Conservation (phyloP, 2,329 filamentous ascomycete species). For the Pestalotiopsis sp. region DNA sequence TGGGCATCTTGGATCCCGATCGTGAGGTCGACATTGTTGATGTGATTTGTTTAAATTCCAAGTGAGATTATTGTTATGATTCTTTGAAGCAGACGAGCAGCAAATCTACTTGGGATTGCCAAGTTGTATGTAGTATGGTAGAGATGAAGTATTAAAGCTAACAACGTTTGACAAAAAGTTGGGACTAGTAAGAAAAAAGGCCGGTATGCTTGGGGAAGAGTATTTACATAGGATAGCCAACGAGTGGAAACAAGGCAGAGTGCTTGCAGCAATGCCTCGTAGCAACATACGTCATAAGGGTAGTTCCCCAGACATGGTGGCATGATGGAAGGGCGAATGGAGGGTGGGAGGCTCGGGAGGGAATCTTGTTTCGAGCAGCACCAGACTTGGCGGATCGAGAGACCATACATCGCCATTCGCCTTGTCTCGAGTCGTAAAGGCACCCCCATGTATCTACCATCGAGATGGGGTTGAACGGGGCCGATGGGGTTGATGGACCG, state of each 20-base stretch:
- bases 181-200: not conserved
- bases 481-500: not conserved
- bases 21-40: conserved; percentile 11
- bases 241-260: conserved; percentile 2
- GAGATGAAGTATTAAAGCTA: not conserved
- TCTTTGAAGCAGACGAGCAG: not conserved
- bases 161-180: not conserved
- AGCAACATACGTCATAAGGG: conserved; percentile 1
- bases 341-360: not conserved
- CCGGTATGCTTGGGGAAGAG: not conserved
- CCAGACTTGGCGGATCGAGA: not conserved
- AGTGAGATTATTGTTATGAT: not conserved
- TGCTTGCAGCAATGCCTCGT: not conserved
- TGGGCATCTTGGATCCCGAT: conserved; percentile 17
- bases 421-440: not conserved
- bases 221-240: conserved; percentile 21
- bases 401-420: not conserved
- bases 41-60: not conserved
- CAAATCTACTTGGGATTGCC: not conserved
- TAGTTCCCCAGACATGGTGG: not conserved
- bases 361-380: conserved; percentile 5
- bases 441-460: not conserved
- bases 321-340: not conserved
- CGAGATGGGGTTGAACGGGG: not conserved
- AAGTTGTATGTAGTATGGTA: not conserved